Conservation (phyloP, 2,329 filamentous ascomycete species). For the Epichloe brachyelytri region DNA sequence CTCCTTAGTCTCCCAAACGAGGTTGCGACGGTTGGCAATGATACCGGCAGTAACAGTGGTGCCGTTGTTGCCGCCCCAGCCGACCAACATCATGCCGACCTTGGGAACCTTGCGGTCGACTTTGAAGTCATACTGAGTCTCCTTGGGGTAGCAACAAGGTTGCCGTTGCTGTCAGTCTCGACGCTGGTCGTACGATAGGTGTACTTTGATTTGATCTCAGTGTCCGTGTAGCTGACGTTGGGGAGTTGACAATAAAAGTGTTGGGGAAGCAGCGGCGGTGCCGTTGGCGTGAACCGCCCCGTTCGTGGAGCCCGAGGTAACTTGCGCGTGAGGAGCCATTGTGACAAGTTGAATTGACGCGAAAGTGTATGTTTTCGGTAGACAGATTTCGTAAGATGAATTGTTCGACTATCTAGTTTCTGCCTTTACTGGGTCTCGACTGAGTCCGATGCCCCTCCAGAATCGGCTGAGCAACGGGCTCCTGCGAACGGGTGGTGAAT, state of each 20-base stretch:
- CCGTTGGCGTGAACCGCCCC: conserved; percentile 42
- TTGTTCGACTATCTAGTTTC: conserved; percentile 10
- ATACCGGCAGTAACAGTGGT: conserved; percentile 95
- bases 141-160: conserved; percentile 70
- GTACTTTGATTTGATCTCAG: conserved; percentile 85
- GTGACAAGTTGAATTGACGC: conserved; percentile 23
- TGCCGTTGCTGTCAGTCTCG: conserved; percentile 55
- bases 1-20: conserved; percentile 90
- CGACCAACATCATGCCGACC: conserved; percentile 93
- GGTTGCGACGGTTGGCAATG: conserved; percentile 78
- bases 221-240: conserved; percentile 82
- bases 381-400: conserved; percentile 5
- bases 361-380: conserved; percentile 8
- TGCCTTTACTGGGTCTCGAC: conserved; percentile 42
- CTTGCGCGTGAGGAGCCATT: conserved; percentile 89
- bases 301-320: conserved; percentile 42
- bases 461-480: conserved; percentile 83
- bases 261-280: conserved; percentile 38
- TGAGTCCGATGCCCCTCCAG: conserved; percentile 68
- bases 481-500: conserved; percentile 93
- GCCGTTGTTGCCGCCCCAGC: conserved; percentile 96
- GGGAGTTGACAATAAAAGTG: conserved; percentile 79
- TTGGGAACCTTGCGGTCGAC: conserved; percentile 87
- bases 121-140: conserved; percentile 95
- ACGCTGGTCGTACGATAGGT: conserved; percentile 91